A percentile compares a stretch with the other conserved stretches of the same genome.
These are phyloP conservation scores for Hypsizygus marmoreus DNA, from an alignment of 768 basidiomycete genomes.

Conservation along the genomic window DNA sequence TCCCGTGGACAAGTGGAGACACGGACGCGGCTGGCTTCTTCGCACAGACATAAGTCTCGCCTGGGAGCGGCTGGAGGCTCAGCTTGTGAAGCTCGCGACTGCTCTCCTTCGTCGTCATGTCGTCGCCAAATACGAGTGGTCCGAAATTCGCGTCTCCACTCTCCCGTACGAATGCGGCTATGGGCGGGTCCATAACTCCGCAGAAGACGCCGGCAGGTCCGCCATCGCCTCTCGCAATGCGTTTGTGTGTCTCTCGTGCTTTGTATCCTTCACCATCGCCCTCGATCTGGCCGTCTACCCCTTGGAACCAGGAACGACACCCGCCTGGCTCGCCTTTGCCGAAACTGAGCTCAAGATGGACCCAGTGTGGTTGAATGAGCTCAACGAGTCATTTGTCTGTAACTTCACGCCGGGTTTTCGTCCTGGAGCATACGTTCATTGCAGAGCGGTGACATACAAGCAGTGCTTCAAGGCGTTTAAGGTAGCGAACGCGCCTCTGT, in stretches of 20 bases:
- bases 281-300: constrained; percentile 1
- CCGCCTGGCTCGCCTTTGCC: constrained; percentile 3
- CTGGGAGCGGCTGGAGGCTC: neutral
- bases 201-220: neutral
- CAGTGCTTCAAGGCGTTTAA: neutral
- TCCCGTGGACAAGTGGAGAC: neutral
- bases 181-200: neutral
- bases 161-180: neutral
- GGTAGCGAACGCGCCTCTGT: neutral
- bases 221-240: neutral
- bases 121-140: neutral
- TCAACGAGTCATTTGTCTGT: neutral
- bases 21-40: neutral
- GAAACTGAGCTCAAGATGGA: neutral
- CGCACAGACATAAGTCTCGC: neutral
- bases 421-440: neutral
- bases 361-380: neutral
- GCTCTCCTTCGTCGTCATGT: neutral
- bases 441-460: neutral
- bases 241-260: neutral
- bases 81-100: neutral
- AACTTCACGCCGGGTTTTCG: neutral
- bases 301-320: neutral
- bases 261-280: constrained; percentile 6
- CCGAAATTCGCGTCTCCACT: neutral